These are phyloP conservation scores for Aeminium ludgeri DNA, from an alignment of 495 filamentous ascomycete genomes.

Conservation along the genomic window DNA sequence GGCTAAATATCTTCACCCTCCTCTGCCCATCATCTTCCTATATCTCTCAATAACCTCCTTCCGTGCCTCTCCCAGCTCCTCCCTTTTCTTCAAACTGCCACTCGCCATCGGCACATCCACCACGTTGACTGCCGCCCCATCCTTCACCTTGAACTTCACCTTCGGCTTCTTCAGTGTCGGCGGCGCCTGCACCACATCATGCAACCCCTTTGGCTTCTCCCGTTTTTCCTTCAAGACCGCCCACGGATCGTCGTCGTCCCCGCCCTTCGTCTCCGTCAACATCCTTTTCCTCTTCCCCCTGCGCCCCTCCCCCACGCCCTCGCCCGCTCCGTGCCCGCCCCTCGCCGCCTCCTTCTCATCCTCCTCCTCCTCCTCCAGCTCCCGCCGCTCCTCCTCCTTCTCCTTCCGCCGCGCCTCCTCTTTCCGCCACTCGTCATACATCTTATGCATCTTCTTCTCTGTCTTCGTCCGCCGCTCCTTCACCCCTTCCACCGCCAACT, in stretches of 20 bases:
- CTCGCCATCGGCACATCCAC: slow-evolving; percentile 56
- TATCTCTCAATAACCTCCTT: slow-evolving; percentile 69
- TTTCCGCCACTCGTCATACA: slow-evolving; percentile 68
- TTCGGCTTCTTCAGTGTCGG: slow-evolving; percentile 53
- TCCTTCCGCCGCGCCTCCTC: slow-evolving; percentile 41
- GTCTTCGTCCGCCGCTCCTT: slow-evolving; percentile 51
- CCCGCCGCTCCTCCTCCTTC: slow-evolving; percentile 40
- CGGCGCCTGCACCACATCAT: slow-evolving; percentile 70
- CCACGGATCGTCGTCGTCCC: slow-evolving; percentile 60
- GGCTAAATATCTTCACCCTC: slow-evolving; percentile 9
- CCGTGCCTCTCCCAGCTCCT: slow-evolving; percentile 62
- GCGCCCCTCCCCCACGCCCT: slow-evolving; percentile 34
- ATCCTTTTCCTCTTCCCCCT: slow-evolving; percentile 28
- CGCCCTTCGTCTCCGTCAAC: slow-evolving; percentile 22
- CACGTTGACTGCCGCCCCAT: slow-evolving; percentile 54
- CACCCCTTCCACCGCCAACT: slow-evolving; percentile 31
- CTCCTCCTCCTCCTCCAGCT: slow-evolving; percentile 48
- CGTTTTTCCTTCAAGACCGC: slow-evolving; percentile 38
- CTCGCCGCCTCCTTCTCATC: slow-evolving; percentile 32
- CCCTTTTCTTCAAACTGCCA: slow-evolving; percentile 65
- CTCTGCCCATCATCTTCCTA: slow-evolving; percentile 47
- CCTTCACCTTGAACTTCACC: slow-evolving; percentile 49
- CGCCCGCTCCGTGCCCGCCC: slow-evolving; percentile 32
- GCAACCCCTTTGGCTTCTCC: slow-evolving; percentile 36
- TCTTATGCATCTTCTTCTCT: slow-evolving; percentile 62